Evolutionary conservation across 2,329 filamentous ascomycete genomes (phyloP).

Genomic region (Ophiocordyceps camponoti-rufipedis): DNA sequence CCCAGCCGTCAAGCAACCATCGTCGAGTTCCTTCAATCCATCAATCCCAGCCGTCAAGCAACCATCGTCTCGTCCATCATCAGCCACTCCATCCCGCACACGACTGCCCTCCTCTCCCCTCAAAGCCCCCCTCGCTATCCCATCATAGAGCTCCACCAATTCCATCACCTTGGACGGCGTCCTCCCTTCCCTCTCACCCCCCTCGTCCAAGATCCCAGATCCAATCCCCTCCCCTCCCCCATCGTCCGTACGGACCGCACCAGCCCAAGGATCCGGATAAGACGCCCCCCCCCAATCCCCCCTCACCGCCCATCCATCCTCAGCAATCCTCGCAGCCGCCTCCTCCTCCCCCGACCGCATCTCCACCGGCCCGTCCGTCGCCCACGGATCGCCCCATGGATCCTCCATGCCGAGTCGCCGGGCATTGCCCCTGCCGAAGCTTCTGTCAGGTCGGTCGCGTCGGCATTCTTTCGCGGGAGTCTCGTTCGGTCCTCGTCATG

Average conservation of each 20-base stretch:
- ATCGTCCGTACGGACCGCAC: not conserved
- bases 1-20: no score
- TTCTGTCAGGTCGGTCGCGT: not conserved
- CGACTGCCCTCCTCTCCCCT: no score
- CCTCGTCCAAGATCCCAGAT: not conserved
- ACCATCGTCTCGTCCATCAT: no score
- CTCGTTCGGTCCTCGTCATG: no score
- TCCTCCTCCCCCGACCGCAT: slow-evolving; percentile 4
- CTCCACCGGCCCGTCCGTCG: slow-evolving; percentile 17
- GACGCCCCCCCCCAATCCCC: slow-evolving; percentile 2
- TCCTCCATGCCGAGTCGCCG: slow-evolving; percentile 32
- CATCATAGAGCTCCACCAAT: slow-evolving; percentile 31
- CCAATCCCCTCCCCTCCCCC: not conserved
- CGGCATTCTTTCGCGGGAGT: not conserved
- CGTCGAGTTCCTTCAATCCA: no score
- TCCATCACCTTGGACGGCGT: slow-evolving; percentile 28
- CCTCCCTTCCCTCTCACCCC: not conserved
- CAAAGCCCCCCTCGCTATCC: slow-evolving; percentile 10
- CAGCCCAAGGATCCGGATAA: slow-evolving; percentile 11
- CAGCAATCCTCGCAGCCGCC: no score
- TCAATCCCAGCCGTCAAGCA: no score
- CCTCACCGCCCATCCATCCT: not conserved
- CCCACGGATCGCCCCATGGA: slow-evolving; percentile 46
- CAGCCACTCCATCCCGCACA: no score
- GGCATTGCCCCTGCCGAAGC: not conserved